phyloP scores from a whole-genome alignment of 2,329 filamentous ascomycete genomes.

The Apiospora marii region DNA sequence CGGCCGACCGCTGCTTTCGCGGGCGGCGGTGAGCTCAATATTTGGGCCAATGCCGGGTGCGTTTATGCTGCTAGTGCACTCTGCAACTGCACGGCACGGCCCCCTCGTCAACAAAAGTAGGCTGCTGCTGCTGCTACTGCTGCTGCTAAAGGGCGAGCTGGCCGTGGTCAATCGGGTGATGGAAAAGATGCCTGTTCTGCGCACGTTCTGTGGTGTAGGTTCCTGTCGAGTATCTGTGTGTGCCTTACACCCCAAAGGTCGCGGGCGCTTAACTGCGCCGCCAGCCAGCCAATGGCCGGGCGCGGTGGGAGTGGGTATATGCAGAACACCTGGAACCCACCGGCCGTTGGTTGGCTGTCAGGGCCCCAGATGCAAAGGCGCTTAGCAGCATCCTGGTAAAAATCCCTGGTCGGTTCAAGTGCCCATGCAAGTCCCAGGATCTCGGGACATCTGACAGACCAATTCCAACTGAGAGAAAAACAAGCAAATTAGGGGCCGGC shows the following conservation, averaged over 20 bases:
- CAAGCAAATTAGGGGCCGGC: conserved; percentile 17
- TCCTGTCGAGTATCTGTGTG: conserved; percentile 5
- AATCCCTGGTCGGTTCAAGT: conserved; percentile 31
- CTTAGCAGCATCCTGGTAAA: conserved; percentile 24
- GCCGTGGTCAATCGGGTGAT: not conserved
- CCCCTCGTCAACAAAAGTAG: not conserved
- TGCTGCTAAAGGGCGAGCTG: not conserved
- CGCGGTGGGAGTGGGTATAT: conserved; percentile 34
- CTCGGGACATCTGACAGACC: conserved; percentile 30
- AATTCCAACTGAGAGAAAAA: not conserved
- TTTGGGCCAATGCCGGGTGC: conserved; percentile 9
- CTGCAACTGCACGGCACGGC: conserved; percentile 11
- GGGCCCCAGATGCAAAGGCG: conserved; percentile 24
- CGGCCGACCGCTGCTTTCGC: conserved; percentile 18
- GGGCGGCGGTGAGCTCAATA: conserved; percentile 20
- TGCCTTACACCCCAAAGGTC: conserved; percentile 32
- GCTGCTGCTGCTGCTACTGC: not conserved
- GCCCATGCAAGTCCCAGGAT: conserved; percentile 37
- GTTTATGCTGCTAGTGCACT: conserved; percentile 5
- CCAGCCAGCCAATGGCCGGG: conserved; percentile 29
- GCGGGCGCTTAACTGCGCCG: conserved; percentile 36
- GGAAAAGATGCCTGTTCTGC: not conserved
- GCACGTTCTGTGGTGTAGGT: conserved; percentile 8
- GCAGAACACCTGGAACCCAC: conserved; percentile 21
- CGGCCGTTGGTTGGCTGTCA: conserved; percentile 25